phyloP scores from a whole-genome alignment of 768 basidiomycete genomes.

The Auriculariales sp. region DNA sequence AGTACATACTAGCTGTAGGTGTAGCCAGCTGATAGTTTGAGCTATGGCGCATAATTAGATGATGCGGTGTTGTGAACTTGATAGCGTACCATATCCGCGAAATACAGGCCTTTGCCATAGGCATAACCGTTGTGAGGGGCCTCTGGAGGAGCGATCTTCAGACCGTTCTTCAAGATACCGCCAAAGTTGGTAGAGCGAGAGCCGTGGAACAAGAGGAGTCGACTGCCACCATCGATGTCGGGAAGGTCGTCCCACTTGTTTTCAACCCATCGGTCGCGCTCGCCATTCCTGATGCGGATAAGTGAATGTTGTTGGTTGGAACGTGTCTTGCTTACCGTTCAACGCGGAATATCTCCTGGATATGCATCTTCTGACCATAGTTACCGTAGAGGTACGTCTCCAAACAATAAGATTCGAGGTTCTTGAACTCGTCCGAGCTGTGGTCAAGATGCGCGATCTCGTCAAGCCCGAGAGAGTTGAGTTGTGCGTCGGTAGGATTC shows the following conservation, averaged over 20 bases:
- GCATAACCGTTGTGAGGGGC: slow-evolving; percentile 22
- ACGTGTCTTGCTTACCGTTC: slow-evolving; percentile 24
- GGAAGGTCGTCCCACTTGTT: slow-evolving; percentile 27
- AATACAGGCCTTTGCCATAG: slow-evolving; percentile 56
- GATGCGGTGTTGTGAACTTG: background rate
- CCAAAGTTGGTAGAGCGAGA: slow-evolving; percentile 45
- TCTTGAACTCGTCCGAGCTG: slow-evolving; percentile 28
- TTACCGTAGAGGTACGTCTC: slow-evolving; percentile 43
- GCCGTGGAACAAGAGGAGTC: slow-evolving; percentile 49
- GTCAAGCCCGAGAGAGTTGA: slow-evolving; percentile 35
- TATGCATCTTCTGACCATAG: slow-evolving; percentile 19
- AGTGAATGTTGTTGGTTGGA: background rate
- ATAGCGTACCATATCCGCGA: slow-evolving; percentile 34
- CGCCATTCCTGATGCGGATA: slow-evolving; percentile 13
- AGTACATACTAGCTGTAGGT: background rate
- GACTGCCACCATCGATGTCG: slow-evolving; percentile 23
- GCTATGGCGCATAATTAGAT: slow-evolving; percentile 13
- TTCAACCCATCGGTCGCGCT: slow-evolving; percentile 29
- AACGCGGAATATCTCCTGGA: slow-evolving; percentile 37
- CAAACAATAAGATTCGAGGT: slow-evolving; percentile 30
- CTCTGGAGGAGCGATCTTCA: slow-evolving; percentile 53
- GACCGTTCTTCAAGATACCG: slow-evolving; percentile 42
- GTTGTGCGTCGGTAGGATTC: slow-evolving; percentile 39
- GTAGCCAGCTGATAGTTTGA: slow-evolving; percentile 26
- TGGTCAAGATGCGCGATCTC: slow-evolving; percentile 33